Base-by-base conservation (phyloP, 1,139 yeast species). In the Suhomyces atakaporum region DNA sequence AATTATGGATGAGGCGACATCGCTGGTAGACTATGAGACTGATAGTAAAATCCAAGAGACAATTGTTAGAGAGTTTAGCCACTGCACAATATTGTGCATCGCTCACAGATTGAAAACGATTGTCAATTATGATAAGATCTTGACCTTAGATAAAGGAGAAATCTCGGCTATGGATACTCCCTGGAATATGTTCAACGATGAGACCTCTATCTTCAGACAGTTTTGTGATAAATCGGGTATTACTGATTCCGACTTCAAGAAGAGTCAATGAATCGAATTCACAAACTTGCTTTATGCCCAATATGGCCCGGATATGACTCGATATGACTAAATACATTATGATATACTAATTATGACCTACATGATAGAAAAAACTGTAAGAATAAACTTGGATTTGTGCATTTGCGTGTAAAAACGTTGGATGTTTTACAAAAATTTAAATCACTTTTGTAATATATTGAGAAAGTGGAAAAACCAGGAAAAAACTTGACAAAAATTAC, bases 1-100 rank as follows among this genome's bases (percentile, higher is more conserved):
- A 43, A 77, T 84, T 38, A 58, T 84, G 37, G 94, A 84, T 53
- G 94, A 84, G 56, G 92, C 92, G 11, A 84, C 94, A 0, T 83
- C 92, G 0, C 77, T 83, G 13, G 89, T 84, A 26, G 92, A 84
- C 55, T 81, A 80, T 51, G 84, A 78, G 46, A 83, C 92, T 0
- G 92, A 84, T 56, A 68, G 73, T 27, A 75, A 73, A 51, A 81
- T 85, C 46, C 92, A 84, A 58, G 48, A 62, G 3, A 79, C 85
- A 14, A 81, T 84, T 44, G 66, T 67, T 2, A 62, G 60, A 5
- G 87, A 82, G 53, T 83, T 84, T 51, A 53, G 62, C 7, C 56
- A 75, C 32, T 79, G 88, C 56, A 84, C 92, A 0, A 78, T 83
- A 35, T 60, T 84, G 48, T 81, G 89, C 51, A 81, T 84, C 58